These are phyloP conservation scores for Mycena amicta DNA, from an alignment of 768 basidiomycete species.

Conservation along the genomic window DNA sequence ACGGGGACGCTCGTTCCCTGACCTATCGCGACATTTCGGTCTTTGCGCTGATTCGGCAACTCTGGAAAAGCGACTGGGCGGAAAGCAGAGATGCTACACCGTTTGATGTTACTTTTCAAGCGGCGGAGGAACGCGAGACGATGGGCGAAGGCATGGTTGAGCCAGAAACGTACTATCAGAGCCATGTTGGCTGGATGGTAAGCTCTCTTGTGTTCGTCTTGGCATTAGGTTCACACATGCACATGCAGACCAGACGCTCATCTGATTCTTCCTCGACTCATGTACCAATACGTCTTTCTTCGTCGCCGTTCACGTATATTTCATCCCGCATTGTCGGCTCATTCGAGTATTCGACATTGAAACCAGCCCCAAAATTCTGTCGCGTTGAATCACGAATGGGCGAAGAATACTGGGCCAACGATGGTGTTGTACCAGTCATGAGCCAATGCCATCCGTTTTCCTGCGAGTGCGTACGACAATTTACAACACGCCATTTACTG, in stretches of 20 bases:
- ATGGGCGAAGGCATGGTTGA: constrained; percentile 38
- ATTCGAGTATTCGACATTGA: constrained; percentile 42
- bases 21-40: constrained; percentile 42
- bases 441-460: constrained; percentile 53
- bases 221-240: not conserved
- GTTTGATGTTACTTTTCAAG: constrained; percentile 50
- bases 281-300: constrained; percentile 4
- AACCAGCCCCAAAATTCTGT: constrained; percentile 24
- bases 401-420: constrained; percentile 44
- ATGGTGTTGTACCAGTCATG: constrained; percentile 52
- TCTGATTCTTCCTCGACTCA: not conserved
- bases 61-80: constrained; percentile 54
- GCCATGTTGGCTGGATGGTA: constrained; percentile 43
- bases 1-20: constrained; percentile 44
- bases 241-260: not conserved
- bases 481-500: constrained; percentile 7
- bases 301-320: constrained; percentile 26
- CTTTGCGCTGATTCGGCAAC: constrained; percentile 33
- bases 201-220: not conserved
- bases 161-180: constrained; percentile 44
- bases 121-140: constrained; percentile 44
- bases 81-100: constrained; percentile 48
- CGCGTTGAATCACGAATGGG: constrained; percentile 18
- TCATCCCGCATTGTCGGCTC: constrained; percentile 33
- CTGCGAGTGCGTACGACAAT: constrained; percentile 36